Evolutionary conservation across 495 filamentous ascomycete species (phyloP).

Genomic region (Lindgomyces ingoldianus): DNA sequence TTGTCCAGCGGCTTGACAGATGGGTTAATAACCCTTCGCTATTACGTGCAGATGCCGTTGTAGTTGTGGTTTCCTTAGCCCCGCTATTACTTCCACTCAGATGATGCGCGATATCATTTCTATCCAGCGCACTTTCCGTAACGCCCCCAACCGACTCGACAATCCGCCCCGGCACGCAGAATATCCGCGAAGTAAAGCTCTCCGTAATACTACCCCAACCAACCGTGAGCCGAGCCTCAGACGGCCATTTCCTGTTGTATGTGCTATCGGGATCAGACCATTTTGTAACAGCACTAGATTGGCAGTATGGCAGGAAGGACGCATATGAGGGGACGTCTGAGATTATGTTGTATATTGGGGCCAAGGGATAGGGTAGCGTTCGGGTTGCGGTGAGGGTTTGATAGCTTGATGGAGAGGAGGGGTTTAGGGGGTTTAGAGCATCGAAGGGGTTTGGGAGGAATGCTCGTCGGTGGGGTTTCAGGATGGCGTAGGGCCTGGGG

Average conservation of each 20-base stretch:
- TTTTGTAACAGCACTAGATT: constrained; percentile 66
- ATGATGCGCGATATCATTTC: constrained; percentile 45
- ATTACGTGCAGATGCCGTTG: constrained; percentile 12
- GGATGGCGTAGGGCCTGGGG: constrained; percentile 22
- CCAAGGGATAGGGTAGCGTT: constrained; percentile 74
- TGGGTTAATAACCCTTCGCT: constrained; percentile 68
- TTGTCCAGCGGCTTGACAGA: constrained; percentile 75
- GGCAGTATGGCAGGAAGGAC: constrained; percentile 84
- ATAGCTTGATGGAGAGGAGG: constrained; percentile 33
- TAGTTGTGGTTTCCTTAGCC: neutral
- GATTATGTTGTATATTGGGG: constrained; percentile 74
- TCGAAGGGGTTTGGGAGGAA: constrained; percentile 41
- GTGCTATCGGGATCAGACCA: constrained; percentile 51
- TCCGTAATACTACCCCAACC: constrained; percentile 83
- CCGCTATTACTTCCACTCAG: too few relatives aligned
- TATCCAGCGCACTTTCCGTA: constrained; percentile 44
- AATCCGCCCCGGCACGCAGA: constrained; percentile 65
- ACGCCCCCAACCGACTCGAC: constrained; percentile 78
- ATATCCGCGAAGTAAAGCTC: constrained; percentile 71
- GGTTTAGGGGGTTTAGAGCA: constrained; percentile 19
- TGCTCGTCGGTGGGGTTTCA: constrained; percentile 33
- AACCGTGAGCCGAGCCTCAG: constrained; percentile 74
- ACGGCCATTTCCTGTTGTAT: constrained; percentile 59
- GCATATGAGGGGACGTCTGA: constrained; percentile 80
- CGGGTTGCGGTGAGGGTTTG: constrained; percentile 70